Conservation (phyloP, 1,284 basidiomycete genomes). For the Ganoderma lucidum region DNA sequence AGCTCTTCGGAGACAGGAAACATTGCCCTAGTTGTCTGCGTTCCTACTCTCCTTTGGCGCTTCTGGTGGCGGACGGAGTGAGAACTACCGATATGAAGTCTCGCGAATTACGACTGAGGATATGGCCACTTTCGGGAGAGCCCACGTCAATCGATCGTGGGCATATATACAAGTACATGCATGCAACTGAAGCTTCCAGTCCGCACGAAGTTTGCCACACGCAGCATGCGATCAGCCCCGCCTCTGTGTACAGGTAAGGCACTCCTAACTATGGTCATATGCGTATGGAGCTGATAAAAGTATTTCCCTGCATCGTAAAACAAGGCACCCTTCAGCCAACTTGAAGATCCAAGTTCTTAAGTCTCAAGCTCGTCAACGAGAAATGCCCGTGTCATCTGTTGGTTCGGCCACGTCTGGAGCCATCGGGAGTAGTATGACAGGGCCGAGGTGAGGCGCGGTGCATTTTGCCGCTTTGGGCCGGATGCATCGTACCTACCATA, state of each 20-base stretch:
- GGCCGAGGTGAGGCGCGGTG: constrained; percentile 13
- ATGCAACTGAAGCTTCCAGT: not conserved
- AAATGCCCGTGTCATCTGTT: not conserved
- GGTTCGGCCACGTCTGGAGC: not conserved
- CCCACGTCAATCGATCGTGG: not conserved
- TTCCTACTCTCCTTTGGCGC: not conserved
- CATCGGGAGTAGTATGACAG: not conserved
- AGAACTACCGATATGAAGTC: not conserved
- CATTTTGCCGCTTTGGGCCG: constrained; percentile 9
- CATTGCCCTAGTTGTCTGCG: not conserved
- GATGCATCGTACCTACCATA: constrained; percentile 7
- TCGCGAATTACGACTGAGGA: not conserved
- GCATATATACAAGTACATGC: not conserved
- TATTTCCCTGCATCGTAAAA: not conserved
- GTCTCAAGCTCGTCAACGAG: not conserved
- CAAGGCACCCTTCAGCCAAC: not conserved
- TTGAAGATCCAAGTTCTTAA: not conserved
- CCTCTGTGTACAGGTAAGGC: not conserved
- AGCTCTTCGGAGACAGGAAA: not conserved
- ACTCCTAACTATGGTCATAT: not conserved
- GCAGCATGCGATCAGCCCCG: not conserved
- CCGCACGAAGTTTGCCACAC: not conserved
- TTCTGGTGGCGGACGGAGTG: not conserved
- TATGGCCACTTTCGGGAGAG: not conserved
- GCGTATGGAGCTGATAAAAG: not conserved